Conservation (phyloP, 768 basidiomycete species). For the Pholiota conissans region DNA sequence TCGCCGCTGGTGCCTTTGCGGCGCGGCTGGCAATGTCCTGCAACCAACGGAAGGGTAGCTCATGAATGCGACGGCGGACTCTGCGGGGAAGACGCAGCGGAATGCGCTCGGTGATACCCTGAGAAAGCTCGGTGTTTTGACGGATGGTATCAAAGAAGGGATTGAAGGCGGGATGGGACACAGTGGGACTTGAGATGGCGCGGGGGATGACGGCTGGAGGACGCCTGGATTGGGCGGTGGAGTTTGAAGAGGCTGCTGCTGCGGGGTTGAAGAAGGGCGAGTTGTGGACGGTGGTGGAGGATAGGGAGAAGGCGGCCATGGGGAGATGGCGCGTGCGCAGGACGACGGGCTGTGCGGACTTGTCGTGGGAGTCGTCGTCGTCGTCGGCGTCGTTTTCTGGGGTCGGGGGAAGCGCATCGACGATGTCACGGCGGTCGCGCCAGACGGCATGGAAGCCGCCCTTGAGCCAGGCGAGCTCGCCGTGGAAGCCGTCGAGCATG, state of each 20-base stretch:
- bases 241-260: conserved; percentile 9
- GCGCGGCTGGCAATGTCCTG: conserved; percentile 65
- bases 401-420: conserved; percentile 48
- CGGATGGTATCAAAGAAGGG: conserved; percentile 96
- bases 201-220: conserved; percentile 12
- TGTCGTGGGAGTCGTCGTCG: conserved; percentile 33
- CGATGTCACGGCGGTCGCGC: conserved; percentile 49
- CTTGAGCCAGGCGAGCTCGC: conserved; percentile 73
- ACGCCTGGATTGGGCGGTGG: conserved; percentile 6
- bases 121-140: conserved; percentile 80
- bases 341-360: conserved; percentile 19
- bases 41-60: conserved; percentile 82
- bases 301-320: conserved; percentile 60
- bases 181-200: conserved; percentile 9
- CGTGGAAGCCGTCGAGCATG: conserved; percentile 47
- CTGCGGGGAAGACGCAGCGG: conserved; percentile 58
- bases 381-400: conserved; percentile 59
- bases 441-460: conserved; percentile 82
- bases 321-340: conserved; percentile 64
- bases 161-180: conserved; percentile 53
- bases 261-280: conserved; percentile 24
- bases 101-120: conserved; percentile 78
- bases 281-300: conserved; percentile 39
- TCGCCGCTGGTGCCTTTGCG: conserved; percentile 24
- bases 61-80: conserved; percentile 58